Base-by-base conservation (phyloP, 1,284 basidiomycete genomes). In the Schizophyllum commune region DNA sequence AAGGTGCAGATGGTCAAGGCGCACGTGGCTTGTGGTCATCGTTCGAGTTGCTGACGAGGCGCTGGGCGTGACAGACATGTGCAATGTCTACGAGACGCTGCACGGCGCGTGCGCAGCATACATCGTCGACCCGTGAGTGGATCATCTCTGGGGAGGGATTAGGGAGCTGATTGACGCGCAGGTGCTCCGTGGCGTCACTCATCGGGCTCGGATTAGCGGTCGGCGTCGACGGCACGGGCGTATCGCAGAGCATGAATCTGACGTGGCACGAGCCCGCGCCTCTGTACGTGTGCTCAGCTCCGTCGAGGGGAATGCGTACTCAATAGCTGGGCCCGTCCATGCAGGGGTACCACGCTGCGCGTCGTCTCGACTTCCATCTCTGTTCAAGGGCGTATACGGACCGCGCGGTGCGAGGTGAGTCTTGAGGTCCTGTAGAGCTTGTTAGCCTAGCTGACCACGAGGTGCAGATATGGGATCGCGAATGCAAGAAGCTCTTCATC, bases 41-140 rank as follows among this genome's bases (percentile, higher is more conserved):
- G 54, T 60, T 19, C 19, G 32, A 52, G 20, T 54, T 32, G 27
- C 39, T 22, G 20, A 55, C 33, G 11, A 39, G 11, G 47, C 58
- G 13, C 27, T 27, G 27, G 3, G 5, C 27, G 2, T 5, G 27
- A 27, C 62, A 83, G 81, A 81, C 59, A 83, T 84, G 82, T 69
- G 79, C 58, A 80, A 78, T 61, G 67, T 64, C 22, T 61, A 64
- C 5, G 77, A 79, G 1, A 68, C 67, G 19, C 61, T 83, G 58
- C 77, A 81, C 59, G 78, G 82, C 17, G 82, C 75, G 2, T 83
- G 80, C 61, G 68, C 73, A 5, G 73, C 76, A 0, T 73, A 77
- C 60, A 63, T 83, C 54, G 73, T 83, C 60, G 81, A 82, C 67
- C 73, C 76, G 80, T 81, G 53, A 47, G 78, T 68, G 21, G 13